phyloP scores from a whole-genome alignment of 2,329 filamentous ascomycete species.

The Alternaria novae-zelandiae region DNA sequence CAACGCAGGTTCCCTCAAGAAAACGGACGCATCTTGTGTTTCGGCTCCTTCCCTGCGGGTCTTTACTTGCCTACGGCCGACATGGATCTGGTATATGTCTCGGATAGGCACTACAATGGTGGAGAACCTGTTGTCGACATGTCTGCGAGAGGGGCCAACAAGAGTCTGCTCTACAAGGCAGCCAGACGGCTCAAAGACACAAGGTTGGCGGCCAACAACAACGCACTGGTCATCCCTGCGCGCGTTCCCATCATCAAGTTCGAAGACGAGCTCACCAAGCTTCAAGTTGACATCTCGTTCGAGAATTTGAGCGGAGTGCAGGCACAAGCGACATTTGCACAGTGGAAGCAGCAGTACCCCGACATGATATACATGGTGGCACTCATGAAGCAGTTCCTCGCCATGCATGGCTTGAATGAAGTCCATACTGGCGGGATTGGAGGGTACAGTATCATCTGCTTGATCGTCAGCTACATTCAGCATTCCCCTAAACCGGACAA shows the following conservation, averaged over 20 bases:
- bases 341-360: constrained; percentile 81
- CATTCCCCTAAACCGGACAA: constrained; percentile 65
- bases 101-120: constrained; percentile 64
- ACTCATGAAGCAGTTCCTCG: constrained; percentile 88
- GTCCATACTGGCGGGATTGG: constrained; percentile 90
- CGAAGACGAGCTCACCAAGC: constrained; percentile 74
- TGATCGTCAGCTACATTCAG: constrained; percentile 86
- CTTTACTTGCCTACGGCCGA: constrained; percentile 79
- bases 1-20: constrained; percentile 24
- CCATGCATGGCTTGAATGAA: constrained; percentile 90
- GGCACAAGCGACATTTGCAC: constrained; percentile 79
- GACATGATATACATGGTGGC: constrained; percentile 86
- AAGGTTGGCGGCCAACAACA: constrained; percentile 61
- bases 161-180: constrained; percentile 66
- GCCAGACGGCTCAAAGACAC: constrained; percentile 62
- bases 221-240: constrained; percentile 73
- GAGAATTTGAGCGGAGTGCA: constrained; percentile 84
- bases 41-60: constrained; percentile 93
- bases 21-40: constrained; percentile 70
- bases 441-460: constrained; percentile 91
- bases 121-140: constrained; percentile 47
- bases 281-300: constrained; percentile 93
- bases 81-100: constrained; percentile 89
- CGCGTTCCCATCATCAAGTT: constrained; percentile 95
- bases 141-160: constrained; percentile 54